Conservation (phyloP, 2,329 filamentous ascomycete genomes). For the Xylariaceae sp. region DNA sequence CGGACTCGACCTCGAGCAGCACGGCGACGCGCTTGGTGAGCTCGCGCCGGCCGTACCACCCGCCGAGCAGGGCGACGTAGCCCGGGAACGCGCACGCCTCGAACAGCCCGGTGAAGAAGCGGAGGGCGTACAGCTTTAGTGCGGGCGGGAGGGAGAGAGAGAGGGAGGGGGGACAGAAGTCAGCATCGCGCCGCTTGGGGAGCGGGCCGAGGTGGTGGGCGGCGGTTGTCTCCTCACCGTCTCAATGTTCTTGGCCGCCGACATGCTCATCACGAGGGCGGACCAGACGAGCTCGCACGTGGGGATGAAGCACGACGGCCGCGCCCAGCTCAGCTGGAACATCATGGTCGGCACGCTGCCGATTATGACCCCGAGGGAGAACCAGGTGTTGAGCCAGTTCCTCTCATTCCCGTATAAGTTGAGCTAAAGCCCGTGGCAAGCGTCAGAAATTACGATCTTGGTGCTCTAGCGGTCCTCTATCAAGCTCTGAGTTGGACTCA, state of each 20-base stretch:
- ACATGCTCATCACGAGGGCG: slow-evolving; percentile 54
- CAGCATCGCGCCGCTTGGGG: no score
- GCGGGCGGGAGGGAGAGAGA: no score
- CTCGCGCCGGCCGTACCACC: slow-evolving; percentile 54
- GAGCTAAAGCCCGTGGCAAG: no score
- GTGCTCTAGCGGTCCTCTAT: no score
- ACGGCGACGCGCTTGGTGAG: slow-evolving; percentile 54
- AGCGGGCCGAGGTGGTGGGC: no score
- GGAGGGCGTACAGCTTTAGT: no score
- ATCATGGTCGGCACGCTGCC: slow-evolving; percentile 56
- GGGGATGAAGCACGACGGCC: slow-evolving; percentile 57
- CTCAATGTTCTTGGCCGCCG: slow-evolving; percentile 40
- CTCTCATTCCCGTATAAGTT: no score
- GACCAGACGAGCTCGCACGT: slow-evolving; percentile 59
- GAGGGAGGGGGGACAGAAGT: no score
- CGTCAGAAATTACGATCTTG: no score
- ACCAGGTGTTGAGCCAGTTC: slow-evolving; percentile 46
- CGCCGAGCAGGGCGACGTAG: slow-evolving; percentile 52
- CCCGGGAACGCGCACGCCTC: slow-evolving; percentile 52
- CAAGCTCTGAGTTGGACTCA: no score
- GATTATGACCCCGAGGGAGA: slow-evolving; percentile 37
- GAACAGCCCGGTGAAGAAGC: slow-evolving; percentile 47
- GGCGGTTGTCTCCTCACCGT: no score
- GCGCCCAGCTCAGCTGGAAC: slow-evolving; percentile 53
- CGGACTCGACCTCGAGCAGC: slow-evolving; percentile 52